Evolutionary conservation across 441 rosid genomes (phyloP), one percentile per base, ranked within the genome.

Genomic region (Jatropha podagrica): DNA sequence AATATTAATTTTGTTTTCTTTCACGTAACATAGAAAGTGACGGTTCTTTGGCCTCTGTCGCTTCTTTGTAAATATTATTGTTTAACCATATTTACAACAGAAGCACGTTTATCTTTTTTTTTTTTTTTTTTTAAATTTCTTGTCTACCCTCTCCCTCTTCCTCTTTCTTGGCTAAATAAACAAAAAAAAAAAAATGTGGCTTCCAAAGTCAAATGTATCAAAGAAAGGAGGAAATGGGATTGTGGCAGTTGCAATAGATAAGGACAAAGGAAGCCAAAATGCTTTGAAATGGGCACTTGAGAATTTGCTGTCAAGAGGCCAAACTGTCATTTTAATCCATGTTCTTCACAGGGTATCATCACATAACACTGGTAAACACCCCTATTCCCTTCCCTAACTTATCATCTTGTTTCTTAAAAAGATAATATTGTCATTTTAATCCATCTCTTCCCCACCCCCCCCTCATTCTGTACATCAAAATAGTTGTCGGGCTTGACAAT

Each of bases 261-360:
- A 82, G 66, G 91, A 91, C 44, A 88, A 85, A 78, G 90, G 88
- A 27, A 89, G 96, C 86, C 96, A 88, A 72, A 76, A 86, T 73
- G 97, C 97, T 59, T 80, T 92, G 32, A 92, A 87, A 86, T 92
- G 93, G 94, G 88, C 96, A 1, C 78, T 84, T 44, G 97, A 92
- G 54, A 77, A 88, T 83, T 86, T 91, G 20, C 78, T 86, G 68
- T 54, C 77, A 1, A 86, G 75, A 78, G 96, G 92, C 26, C 91
- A 91, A 73, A 78, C 85, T 44, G 84, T 89, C 12, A 14, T 88
- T 81, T 90, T 92, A 68, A 74, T 92, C 71, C 97, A 92, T 58
- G 96, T 92, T 74, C n/a, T 79, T 59, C 74, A 72, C 0, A 70
- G 74, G 23, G 0, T 73, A 23, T 13, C 77, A 12, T 74, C 84